Evolutionary conservation across 345 rosid species (phyloP), one percentile per base, ranked within the genome.

Genomic region (Salix brachista): DNA sequence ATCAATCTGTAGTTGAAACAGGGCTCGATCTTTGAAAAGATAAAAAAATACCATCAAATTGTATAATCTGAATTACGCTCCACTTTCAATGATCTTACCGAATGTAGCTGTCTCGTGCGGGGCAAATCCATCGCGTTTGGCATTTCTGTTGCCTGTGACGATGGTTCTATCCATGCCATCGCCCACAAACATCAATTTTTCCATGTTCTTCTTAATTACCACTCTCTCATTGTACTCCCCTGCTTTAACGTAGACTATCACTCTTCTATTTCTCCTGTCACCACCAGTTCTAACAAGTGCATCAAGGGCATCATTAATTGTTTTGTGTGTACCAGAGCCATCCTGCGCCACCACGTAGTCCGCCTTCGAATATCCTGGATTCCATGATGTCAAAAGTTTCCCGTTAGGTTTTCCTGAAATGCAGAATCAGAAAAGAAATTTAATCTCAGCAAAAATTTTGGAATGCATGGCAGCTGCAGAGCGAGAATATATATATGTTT

Each of bases 91-190:
- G 18, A 13, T 30, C 80, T 62, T 85, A 92, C 94, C 93, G 44
- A 92, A 89, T 13, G 94, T 90, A 30, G 97, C 96, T 21, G 94
- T 86, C 78, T 82, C 78, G 17, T 69, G 81, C 68, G 94, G 89
- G 60, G 90, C 67, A 69, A 83, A 78, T 25, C 93, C 96, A 73
- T 88, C 90, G 0, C 81, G 85, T 42, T 42, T 42, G 19, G 85
- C 89, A 70, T 82, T 90, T 61, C 79, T 76, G 75, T 61, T 79
- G 41, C 88, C 89, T 0, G 90, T 90, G 36, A 92, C 77, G 0
- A 89, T 75, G 65, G 97, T 92, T 80, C 78, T 87, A 69, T 87
- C 95, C 73, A 89, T 94, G 79, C 97, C 97, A 69, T 94, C 96
- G 4, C 96, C 97, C n/a, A 92, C 94, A 23, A 90, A 67, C 96